Conservation (phyloP, 164 flowering plant genomes). For the Aristolochia californica region DNA sequence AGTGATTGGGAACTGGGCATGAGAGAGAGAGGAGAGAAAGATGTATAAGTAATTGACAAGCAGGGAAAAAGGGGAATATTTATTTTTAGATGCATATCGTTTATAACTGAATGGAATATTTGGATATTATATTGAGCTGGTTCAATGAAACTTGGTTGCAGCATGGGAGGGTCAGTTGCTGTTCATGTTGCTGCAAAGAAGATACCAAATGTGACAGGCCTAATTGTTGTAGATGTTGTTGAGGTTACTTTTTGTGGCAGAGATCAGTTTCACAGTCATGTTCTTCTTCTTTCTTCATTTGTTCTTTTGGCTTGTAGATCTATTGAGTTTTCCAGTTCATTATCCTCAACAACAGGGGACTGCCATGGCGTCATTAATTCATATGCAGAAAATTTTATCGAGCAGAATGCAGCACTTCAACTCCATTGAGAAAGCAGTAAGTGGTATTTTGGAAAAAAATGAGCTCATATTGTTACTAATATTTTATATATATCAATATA, state of each 20-base stretch:
- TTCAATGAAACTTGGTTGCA: constrained; percentile 16
- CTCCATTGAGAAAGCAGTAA: constrained; percentile 84
- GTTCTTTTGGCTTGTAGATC: neutral
- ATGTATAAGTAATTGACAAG: no score
- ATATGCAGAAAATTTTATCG: constrained; percentile 93
- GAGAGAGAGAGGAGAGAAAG: no score
- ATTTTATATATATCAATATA: no score
- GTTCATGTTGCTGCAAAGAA: constrained; percentile 90
- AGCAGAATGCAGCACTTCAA: constrained; percentile 76
- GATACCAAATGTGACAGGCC: constrained; percentile 61
- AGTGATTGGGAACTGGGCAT: no score
- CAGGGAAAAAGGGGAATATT: no score
- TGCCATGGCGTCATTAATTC: constrained; percentile 87
- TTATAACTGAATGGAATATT: neutral
- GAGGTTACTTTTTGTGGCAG: constrained; percentile 44
- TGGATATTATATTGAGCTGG: neutral
- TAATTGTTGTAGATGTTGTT: constrained; percentile 90
- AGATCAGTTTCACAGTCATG: neutral
- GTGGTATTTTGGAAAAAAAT: neutral
- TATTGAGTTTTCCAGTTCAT: constrained; percentile 1
- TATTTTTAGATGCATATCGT: no score
- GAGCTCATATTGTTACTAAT: neutral
- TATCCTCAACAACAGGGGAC: constrained; percentile 62
- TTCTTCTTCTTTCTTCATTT: neutral
- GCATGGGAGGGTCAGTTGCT: constrained; percentile 99